Conservation (phyloP, 2,329 filamentous ascomycete genomes). For the Xylariales sp. region DNA sequence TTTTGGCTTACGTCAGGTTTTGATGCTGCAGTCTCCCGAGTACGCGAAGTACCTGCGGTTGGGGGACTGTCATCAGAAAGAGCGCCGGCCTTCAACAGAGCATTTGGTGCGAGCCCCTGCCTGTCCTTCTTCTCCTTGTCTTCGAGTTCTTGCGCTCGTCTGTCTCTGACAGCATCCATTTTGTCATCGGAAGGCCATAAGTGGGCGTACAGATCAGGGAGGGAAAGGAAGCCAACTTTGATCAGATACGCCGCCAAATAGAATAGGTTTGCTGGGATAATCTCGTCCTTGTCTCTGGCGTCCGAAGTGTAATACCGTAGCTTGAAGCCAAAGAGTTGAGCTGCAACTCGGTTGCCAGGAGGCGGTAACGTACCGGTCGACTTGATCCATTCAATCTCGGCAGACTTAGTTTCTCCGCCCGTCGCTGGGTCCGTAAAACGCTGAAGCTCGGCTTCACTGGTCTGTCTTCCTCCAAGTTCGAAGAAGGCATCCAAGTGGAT, state of each 20-base stretch:
- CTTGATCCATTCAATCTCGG: slow-evolving; percentile 63
- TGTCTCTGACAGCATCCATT: slow-evolving; percentile 70
- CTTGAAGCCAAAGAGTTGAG: slow-evolving; percentile 95
- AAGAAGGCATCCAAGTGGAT: slow-evolving; percentile 81
- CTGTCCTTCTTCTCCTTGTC: slow-evolving; percentile 70
- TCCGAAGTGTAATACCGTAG: slow-evolving; percentile 88
- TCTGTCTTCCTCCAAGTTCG: slow-evolving; percentile 71
- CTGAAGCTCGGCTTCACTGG: slow-evolving; percentile 54
- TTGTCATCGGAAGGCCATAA: slow-evolving; percentile 78
- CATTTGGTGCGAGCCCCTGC: slow-evolving; percentile 72
- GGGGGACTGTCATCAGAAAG: slow-evolving; percentile 74
- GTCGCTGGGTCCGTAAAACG: slow-evolving; percentile 42
- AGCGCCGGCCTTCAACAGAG: slow-evolving; percentile 79
- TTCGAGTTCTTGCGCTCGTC: slow-evolving; percentile 69
- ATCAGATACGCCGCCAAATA: slow-evolving; percentile 88
- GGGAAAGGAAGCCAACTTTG: slow-evolving; percentile 94
- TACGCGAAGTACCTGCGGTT: slow-evolving; percentile 34
- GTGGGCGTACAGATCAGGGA: slow-evolving; percentile 87
- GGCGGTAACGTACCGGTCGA: slow-evolving; percentile 78
- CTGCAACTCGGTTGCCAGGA: slow-evolving; percentile 82
- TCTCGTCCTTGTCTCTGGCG: slow-evolving; percentile 68
- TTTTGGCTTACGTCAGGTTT: slow-evolving; percentile 50
- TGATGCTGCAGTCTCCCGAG: slow-evolving; percentile 45
- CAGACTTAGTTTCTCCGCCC: slow-evolving; percentile 35
- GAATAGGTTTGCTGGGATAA: slow-evolving; percentile 85